Evolutionary conservation across 805 yeast genomes (phyloP), one percentile per base, ranked within the genome.

Genomic region (Candida railenensis): DNA sequence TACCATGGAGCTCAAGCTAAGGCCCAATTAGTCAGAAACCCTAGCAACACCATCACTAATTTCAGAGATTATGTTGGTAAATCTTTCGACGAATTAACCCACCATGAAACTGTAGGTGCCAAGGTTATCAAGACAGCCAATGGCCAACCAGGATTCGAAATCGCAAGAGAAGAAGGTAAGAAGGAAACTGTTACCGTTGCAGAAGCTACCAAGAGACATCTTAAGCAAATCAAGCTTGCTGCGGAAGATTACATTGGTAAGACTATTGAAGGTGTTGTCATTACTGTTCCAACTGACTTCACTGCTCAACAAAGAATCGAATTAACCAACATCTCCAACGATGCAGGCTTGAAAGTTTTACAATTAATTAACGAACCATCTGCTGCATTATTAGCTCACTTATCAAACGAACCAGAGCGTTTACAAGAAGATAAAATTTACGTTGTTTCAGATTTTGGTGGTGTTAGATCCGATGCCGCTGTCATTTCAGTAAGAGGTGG

Each of bases 1-100:
- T 94, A 89, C 73, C 97, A 94, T 65, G 99, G 99, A 50, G 86
- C 89, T 49, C 98, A 94, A 75, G 99, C 98, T 48, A 73, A 84
- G 58, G 91, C 90, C 47, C 97, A 94, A 74, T 73, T 92, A 60
- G 77, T 94, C 53, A 87, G 99, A 81, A 89, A 90, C 77, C 83
- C 97, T 50, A 73, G 71, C 47, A 88, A 83, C 76, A 92, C 98
- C 28, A 81, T 92, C 52, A 77, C 87, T 57, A 88, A 88, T 76
- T 94, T 94, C 81, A 84, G 99, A 69, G 99, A 94, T 70, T 89
- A 80, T 66, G 76, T 94, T 57, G 98, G 97, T 49, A 77, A 82
- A 59, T 68, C 82, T 34, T 89, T 80, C 61, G 80, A 74, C 46
- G 80, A 87, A 47, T 80, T 89, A 51, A 89, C 88, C 61, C 79